phyloP scores from a whole-genome alignment of 305 asterid genomes.

The Withania somnifera region DNA sequence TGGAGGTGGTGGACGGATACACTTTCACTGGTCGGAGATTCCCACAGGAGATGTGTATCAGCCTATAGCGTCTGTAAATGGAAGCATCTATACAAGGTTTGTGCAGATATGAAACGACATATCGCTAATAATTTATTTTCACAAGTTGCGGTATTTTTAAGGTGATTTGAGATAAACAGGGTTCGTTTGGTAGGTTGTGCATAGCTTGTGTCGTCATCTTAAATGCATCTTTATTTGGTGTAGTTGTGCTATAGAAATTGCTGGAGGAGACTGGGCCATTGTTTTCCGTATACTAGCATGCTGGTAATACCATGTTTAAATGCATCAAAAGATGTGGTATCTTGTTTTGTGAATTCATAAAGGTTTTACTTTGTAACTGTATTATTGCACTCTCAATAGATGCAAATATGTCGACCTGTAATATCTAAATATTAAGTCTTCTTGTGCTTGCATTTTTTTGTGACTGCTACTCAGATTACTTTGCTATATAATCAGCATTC shows the following conservation, averaged over 20 bases:
- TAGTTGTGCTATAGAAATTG: background rate
- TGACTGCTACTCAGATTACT: background rate
- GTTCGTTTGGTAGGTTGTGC: background rate
- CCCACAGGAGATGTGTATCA: constrained; percentile 91
- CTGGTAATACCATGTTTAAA: background rate
- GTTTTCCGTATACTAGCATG: background rate
- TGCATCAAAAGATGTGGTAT: background rate
- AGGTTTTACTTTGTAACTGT: background rate
- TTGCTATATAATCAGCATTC: background rate
- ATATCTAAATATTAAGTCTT: background rate
- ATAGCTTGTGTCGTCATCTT: background rate
- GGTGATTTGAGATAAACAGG: background rate
- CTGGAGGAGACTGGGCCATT: background rate
- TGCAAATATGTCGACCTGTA: background rate
- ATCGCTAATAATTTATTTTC: background rate
- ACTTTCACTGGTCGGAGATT: constrained; percentile 93
- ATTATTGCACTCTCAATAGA: background rate
- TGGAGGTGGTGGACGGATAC: constrained; percentile 99
- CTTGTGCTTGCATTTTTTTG: background rate
- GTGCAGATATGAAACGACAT: constrained; percentile 11
- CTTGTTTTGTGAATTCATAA: background rate
- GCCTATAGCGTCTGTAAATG: constrained; percentile 78
- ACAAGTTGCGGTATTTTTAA: background rate
- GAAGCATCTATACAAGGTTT: constrained; percentile 67
- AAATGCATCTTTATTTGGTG: background rate